These are phyloP conservation scores for Lobulomyces angularis DNA, from an alignment of 192 early-diverging fungal species.

Conservation along the genomic window DNA sequence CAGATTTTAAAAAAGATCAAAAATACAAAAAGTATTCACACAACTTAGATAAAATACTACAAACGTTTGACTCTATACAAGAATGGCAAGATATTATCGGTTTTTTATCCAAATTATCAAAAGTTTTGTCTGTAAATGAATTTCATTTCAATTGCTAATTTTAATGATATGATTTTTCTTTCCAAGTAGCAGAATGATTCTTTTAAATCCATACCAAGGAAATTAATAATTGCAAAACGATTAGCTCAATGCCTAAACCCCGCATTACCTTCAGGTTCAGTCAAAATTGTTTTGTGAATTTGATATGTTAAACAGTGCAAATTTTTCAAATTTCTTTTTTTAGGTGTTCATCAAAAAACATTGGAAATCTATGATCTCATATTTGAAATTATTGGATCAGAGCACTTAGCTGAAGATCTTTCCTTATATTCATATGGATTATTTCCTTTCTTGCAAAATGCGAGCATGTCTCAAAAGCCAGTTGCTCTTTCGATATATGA, in stretches of 20 bases:
- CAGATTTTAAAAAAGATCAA: conserved; percentile 48
- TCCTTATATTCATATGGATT: conserved; percentile 78
- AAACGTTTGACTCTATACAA: conserved; percentile 83
- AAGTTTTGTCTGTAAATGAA: conserved; percentile 20
- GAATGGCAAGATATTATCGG: conserved; percentile 95
- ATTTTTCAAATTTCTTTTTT: no score
- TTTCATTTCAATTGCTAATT: neutral
- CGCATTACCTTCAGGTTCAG: conserved; percentile 80
- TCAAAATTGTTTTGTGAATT: no score
- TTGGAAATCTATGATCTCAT: conserved; percentile 75
- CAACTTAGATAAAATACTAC: conserved; percentile 69
- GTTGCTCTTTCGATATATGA: neutral
- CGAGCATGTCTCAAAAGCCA: conserved; percentile 69
- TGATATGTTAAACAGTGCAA: no score
- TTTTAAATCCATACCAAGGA: conserved; percentile 48
- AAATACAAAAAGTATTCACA: conserved; percentile 74
- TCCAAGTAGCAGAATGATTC: conserved; percentile 7
- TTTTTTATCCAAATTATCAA: conserved; percentile 70
- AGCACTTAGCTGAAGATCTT: conserved; percentile 57
- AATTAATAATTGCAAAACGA: conserved; percentile 74
- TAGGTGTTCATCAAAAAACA: conserved; percentile 90
- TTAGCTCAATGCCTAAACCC: conserved; percentile 92
- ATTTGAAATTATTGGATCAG: conserved; percentile 47
- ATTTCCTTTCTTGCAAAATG: conserved; percentile 81
- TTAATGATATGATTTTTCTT: neutral